These are phyloP conservation scores for Glebionis coronaria DNA, from an alignment of 129 eudicot genomes.

Conservation along the genomic window DNA sequence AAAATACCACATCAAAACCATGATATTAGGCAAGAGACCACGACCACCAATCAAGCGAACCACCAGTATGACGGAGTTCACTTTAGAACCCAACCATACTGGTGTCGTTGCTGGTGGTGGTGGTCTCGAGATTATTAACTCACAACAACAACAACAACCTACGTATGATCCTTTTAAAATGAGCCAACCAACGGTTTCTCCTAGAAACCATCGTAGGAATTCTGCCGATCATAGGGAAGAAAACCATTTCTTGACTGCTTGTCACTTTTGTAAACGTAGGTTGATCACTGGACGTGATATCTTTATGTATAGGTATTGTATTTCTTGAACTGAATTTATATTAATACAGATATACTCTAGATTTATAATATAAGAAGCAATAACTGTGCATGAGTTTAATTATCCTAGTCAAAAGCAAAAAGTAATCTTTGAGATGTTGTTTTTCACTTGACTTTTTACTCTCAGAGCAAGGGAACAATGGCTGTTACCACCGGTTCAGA, in stretches of 20 bases:
- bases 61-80: slow-evolving; percentile 52
- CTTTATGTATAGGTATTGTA: slow-evolving; percentile 48
- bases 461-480: no score
- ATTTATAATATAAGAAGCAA: no score
- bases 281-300: slow-evolving; percentile 48
- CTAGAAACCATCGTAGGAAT: slow-evolving; percentile 32
- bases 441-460: no score
- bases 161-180: slow-evolving; percentile 12
- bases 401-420: no score
- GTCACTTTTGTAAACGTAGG: slow-evolving; percentile 45
- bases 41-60: slow-evolving; percentile 51
- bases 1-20: no score
- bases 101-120: neutral
- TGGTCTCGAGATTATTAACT: neutral
- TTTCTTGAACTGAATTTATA: neutral
- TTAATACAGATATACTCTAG: no score
- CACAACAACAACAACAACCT: slow-evolving; percentile 4
- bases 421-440: no score
- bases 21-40: slow-evolving; percentile 41
- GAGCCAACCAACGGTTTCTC: slow-evolving; percentile 19
- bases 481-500: no score
- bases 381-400: no score
- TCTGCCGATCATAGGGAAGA: slow-evolving; percentile 24
- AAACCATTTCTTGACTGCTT: slow-evolving; percentile 39
- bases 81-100: slow-evolving; percentile 25